A percentile compares a stretch with the other conserved stretches of the same genome.
Conservation (phyloP, 2,329 filamentous ascomycete genomes). For the Alternaria arbusti region DNA sequence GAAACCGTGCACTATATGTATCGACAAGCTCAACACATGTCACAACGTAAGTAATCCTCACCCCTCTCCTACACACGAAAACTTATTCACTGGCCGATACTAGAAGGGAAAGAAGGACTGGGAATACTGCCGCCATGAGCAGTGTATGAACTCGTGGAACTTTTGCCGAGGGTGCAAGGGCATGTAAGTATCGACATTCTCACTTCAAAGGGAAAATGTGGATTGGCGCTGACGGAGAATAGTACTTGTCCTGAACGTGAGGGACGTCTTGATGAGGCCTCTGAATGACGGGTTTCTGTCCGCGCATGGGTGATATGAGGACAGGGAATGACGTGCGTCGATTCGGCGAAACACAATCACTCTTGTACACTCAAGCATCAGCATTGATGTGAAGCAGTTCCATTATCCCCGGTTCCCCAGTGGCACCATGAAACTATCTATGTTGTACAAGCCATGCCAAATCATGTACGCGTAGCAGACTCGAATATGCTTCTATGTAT, state of each 20-base stretch:
- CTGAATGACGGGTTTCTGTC: background rate
- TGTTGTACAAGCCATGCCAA: background rate
- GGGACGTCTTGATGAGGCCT: accelerated
- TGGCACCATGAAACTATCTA: background rate
- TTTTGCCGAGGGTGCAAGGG: background rate
- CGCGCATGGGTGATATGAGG: background rate
- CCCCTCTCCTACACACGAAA: background rate
- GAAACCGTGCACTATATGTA: background rate
- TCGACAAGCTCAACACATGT: background rate
- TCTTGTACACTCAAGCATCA: background rate
- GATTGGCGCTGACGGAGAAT: background rate
- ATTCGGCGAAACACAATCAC: background rate
- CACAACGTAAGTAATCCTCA: background rate
- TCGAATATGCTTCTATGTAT: background rate
- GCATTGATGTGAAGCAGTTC: background rate
- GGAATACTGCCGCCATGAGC: background rate
- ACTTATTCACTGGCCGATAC: accelerated
- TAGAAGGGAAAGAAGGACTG: background rate
- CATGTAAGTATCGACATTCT: background rate
- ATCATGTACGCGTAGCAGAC: background rate
- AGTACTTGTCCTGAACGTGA: background rate
- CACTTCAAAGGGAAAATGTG: accelerated
- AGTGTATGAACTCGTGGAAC: background rate
- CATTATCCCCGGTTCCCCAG: background rate
- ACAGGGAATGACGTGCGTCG: background rate